A percentile compares a stretch with the other conserved stretches of the same genome.
Evolutionary conservation across 257 asterid species (phyloP).

Genomic region (Nicotiana knightiana): DNA sequence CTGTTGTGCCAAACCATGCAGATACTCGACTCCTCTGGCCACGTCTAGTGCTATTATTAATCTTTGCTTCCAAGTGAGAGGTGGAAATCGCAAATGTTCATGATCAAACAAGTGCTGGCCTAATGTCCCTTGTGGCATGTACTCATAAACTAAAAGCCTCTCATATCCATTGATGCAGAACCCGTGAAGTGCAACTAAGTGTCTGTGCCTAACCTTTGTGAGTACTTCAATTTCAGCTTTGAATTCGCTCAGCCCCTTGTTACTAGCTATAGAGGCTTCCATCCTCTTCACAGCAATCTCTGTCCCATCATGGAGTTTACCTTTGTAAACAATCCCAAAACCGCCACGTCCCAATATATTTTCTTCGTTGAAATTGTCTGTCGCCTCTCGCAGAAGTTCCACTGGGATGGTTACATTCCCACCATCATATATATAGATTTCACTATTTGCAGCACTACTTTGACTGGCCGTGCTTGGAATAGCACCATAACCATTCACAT

Average conservation of each 20-base stretch:
- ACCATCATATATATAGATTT: slow-evolving; percentile 37
- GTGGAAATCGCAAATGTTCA: slow-evolving; percentile 24
- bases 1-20: slow-evolving; percentile 73
- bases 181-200: slow-evolving; percentile 75
- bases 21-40: slow-evolving; percentile 87
- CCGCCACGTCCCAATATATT: slow-evolving; percentile 77
- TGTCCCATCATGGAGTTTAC: slow-evolving; percentile 61
- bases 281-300: slow-evolving; percentile 82
- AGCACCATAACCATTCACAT: slow-evolving; percentile 11
- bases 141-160: slow-evolving; percentile 79
- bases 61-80: slow-evolving; percentile 71
- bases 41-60: slow-evolving; percentile 69
- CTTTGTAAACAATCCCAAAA: slow-evolving; percentile 75
- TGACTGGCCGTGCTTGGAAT: slow-evolving; percentile 9
- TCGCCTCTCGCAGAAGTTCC: slow-evolving; percentile 55
- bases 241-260: slow-evolving; percentile 59
- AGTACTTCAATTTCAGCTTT: slow-evolving; percentile 88
- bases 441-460: slow-evolving; percentile 18
- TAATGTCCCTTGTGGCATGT: slow-evolving; percentile 81
- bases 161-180: slow-evolving; percentile 66
- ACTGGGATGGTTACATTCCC: slow-evolving; percentile 47
- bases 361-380: slow-evolving; percentile 46
- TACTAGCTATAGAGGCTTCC: slow-evolving; percentile 42
- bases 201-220: slow-evolving; percentile 64
- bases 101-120: slow-evolving; percentile 52